Evolutionary conservation across 2,329 filamentous ascomycete species (phyloP).

Genomic region (Exophiala lecanii-corni): DNA sequence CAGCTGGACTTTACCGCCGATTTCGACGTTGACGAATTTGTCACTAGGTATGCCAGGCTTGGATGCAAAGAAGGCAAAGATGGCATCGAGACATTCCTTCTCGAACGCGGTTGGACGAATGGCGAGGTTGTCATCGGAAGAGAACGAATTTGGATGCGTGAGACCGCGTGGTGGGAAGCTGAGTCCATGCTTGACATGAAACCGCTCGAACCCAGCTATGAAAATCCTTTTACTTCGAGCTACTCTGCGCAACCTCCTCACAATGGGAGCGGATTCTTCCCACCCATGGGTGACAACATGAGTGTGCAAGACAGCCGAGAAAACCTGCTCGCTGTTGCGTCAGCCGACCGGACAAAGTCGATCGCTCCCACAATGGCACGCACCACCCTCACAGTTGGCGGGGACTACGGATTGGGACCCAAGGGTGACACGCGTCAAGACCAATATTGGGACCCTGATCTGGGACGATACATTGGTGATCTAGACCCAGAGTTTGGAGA

Average conservation of each 20-base stretch:
- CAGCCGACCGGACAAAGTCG: constrained; percentile 51
- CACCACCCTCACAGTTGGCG: constrained; percentile 52
- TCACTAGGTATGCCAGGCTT: constrained; percentile 71
- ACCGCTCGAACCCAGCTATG: constrained; percentile 47
- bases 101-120: constrained; percentile 97
- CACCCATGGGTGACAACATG: constrained; percentile 55
- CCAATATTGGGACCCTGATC: constrained; percentile 67
- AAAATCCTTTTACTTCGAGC: constrained; percentile 56
- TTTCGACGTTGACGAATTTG: constrained; percentile 91
- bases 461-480: constrained; percentile 61
- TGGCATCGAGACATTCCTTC: constrained; percentile 87
- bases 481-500: constrained; percentile 75
- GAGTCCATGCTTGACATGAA: constrained; percentile 93
- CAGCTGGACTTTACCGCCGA: constrained; percentile 93
- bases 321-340: constrained; percentile 58
- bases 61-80: constrained; percentile 88
- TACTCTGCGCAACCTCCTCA: constrained; percentile 62
- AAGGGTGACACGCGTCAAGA: constrained; percentile 78
- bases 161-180: constrained; percentile 94
- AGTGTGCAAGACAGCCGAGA: constrained; percentile 61
- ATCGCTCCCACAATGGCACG: constrained; percentile 59
- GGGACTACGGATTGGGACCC: constrained; percentile 82
- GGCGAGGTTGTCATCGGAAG: constrained; percentile 88
- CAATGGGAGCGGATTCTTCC: constrained; percentile 60
- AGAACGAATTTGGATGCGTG: constrained; percentile 93